Base-by-base conservation (phyloP, 768 basidiomycete species). In the Exidia glandulosa region DNA sequence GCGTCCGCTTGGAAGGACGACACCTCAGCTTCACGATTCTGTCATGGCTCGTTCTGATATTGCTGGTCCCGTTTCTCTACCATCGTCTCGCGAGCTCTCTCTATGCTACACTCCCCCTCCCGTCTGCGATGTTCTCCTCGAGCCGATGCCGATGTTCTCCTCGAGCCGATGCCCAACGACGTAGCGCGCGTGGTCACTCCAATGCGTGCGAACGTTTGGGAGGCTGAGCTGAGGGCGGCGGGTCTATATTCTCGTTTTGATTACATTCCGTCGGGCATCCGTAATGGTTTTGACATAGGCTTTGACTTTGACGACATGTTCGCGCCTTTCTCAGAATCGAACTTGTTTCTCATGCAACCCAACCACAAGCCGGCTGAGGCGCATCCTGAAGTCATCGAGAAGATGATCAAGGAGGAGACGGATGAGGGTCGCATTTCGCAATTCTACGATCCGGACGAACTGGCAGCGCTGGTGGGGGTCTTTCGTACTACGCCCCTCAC, bases 401-500 rank as follows among this genome's bases (percentile, higher is more conserved):
- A 56, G 9, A 32, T 54, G 48, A 2, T 60, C 2, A 50, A 4
- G 2, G 41, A 60, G 34, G 59, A 60, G 27, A 16, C 32, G 3
- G 25, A 14, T 2, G 34, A 32, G 9, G 52, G 50, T 9, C 31
- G 54, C 4, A 33, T 54, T 14, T 2, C 5, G 3, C 50, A 50
- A 3, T 50, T 31, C 3, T 70, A 58, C 48, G 14, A 48, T 1
- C 62, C 62, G 3, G 37, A 60, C 7, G 30, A 67, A 41, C 54
- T 68, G 7, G 68, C 71, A 27, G 19, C 10, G 4, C 64, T 73
- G n/a, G 63, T 73, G 25, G 70, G 71, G 3, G 65, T 55, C 5
- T 74, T 72, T 57, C 64, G 67, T 33, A 66, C 63, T 13, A 68
- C 71, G 0, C 72, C 72, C 0, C 64, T 73, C 23, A 66, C 66